Evolutionary conservation across 1,284 basidiomycete species (phyloP), one percentile per base, ranked within the genome.

Genomic region (Tetrapyrgos nigripes): DNA sequence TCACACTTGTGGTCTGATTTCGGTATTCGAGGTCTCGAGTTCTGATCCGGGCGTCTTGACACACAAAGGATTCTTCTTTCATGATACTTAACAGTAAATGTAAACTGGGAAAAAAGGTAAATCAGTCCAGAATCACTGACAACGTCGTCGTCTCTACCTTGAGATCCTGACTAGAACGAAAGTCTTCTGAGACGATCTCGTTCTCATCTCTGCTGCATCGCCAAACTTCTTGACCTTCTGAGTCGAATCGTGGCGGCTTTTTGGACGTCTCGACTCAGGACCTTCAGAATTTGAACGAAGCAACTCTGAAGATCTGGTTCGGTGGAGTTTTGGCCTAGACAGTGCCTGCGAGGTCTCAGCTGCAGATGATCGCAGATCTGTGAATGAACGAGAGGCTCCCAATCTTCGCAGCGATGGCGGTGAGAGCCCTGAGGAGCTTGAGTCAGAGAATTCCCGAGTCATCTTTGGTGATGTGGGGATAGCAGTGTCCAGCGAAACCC

Each of bases 1-100:
- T 65, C 73, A 92, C 91, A 73, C 91, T 93, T 86, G 88, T 94
- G 0, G 94, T 95, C 72, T 93, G 89, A 71, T 96, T 94, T 63
- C 86, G 84, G 73, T 94, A 96, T 67, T 91, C 88, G 50, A 97
- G 74, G 57, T 87, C 85, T 53, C 88, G 81, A 9, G 89, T 92
- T 59, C 83, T 83, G 68, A 92, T 91, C 27, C 83, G 83, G 17
- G 89, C 90, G 62, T 92, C 88, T 33, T 83, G 85, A 61, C 86
- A 91, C 59, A 89, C 84, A 64, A 91, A 89, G 0, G 88, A 89
- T 43, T 84, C 85, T 56, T 85, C 86, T 69, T 89, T 91, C 70
- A 84, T 80, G 57, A 91, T 84, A 62, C 89, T 92, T 51, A 91
- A 67, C 53, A 91, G 70, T 14, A 92, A 71, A 66, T 90, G 82